Conservation (phyloP, 345 rosid species). For the Hibiscus tridactylites region DNA sequence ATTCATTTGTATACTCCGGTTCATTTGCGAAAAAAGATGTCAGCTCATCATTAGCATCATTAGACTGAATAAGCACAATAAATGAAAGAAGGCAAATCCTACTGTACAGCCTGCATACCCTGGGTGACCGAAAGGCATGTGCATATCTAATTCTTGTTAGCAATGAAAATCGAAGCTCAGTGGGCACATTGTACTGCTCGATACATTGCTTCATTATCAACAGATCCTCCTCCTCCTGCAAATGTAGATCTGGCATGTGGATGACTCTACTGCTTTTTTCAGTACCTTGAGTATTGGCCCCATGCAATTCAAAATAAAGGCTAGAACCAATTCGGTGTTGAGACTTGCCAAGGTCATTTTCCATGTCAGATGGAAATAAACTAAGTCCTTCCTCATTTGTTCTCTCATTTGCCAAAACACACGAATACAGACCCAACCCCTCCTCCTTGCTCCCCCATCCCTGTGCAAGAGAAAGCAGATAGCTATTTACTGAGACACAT, state of each 20-base stretch:
- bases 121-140: slow-evolving; percentile 75
- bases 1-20: slow-evolving; percentile 93
- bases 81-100: slow-evolving; percentile 91
- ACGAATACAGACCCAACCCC: slow-evolving; percentile 86
- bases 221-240: slow-evolving; percentile 79
- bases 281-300: slow-evolving; percentile 32
- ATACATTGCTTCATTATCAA: slow-evolving; percentile 73
- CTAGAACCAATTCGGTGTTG: slow-evolving; percentile 75
- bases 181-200: slow-evolving; percentile 65
- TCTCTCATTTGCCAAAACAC: slow-evolving; percentile 82
- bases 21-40: slow-evolving; percentile 91
- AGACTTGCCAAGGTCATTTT: slow-evolving; percentile 48
- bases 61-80: slow-evolving; percentile 87
- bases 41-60: slow-evolving; percentile 86
- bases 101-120: slow-evolving; percentile 81
- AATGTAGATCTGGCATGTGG: slow-evolving; percentile 75
- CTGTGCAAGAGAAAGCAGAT: slow-evolving; percentile 81
- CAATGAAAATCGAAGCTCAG: slow-evolving; percentile 74
- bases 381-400: slow-evolving; percentile 72
- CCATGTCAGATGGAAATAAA: slow-evolving; percentile 71
- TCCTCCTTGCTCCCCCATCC: slow-evolving; percentile 99
- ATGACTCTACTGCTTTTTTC: slow-evolving; percentile 47
- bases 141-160: slow-evolving; percentile 91
- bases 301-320: slow-evolving; percentile 83
- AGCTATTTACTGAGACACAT: slow-evolving; percentile 76